These are phyloP conservation scores for Manihot esculenta DNA, from an alignment of 441 rosid genomes.

Conservation along the genomic window DNA sequence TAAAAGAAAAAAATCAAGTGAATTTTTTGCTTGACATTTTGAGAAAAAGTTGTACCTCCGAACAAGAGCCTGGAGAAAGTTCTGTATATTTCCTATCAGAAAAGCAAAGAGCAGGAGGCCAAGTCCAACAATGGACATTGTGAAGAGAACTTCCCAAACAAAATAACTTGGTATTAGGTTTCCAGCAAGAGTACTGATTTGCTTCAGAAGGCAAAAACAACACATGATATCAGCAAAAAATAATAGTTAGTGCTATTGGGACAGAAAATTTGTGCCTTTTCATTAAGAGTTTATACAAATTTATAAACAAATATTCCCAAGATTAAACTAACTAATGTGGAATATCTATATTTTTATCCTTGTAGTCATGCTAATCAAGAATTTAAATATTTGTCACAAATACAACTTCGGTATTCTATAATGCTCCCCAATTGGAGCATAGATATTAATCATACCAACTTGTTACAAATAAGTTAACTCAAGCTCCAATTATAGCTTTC, in stretches of 20 bases:
- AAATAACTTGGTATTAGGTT: constrained; percentile 86
- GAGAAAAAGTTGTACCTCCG: constrained; percentile 51
- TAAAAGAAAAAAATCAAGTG: not conserved
- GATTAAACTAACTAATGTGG: too few species aligned
- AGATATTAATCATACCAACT: too few species aligned
- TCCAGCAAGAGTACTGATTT: constrained; percentile 95
- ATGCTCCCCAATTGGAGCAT: too few species aligned
- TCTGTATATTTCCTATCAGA: constrained; percentile 95
- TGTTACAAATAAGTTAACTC: too few species aligned
- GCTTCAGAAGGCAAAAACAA: constrained; percentile 47
- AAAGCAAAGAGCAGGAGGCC: constrained; percentile 92
- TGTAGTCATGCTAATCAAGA: too few species aligned
- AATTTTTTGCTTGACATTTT: constrained; percentile 5
- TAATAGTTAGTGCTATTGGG: not conserved
- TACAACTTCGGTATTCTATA: too few species aligned
- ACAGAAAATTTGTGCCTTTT: too few species aligned
- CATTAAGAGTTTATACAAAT: too few species aligned
- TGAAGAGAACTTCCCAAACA: constrained; percentile 75
- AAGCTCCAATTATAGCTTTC: too few species aligned
- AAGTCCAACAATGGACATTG: constrained; percentile 77
- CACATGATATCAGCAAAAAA: constrained; percentile 6
- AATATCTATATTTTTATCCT: too few species aligned
- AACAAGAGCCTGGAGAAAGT: constrained; percentile 86
- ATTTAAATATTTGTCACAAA: too few species aligned
- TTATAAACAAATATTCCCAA: too few species aligned